Evolutionary conservation across 805 yeast genomes (phyloP).

Genomic region (Pichia pseudocactophila): DNA sequence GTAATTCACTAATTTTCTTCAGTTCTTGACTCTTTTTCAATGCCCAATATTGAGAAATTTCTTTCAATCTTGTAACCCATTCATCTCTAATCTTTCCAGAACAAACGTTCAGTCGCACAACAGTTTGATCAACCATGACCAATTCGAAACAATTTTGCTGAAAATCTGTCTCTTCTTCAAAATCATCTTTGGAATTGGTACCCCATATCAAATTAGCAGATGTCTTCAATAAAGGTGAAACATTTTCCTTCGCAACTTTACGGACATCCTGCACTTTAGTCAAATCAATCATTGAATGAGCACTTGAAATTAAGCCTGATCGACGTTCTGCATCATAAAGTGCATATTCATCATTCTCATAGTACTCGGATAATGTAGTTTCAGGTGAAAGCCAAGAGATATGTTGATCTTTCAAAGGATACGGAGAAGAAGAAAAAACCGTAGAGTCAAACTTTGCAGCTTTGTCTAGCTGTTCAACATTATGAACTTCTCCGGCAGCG

Average conservation of each 20-base stretch:
- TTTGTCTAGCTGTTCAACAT: conserved; percentile 18
- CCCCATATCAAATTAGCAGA: neutral
- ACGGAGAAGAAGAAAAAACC: conserved; percentile 40
- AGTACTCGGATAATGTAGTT: conserved; percentile 32
- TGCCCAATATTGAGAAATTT: conserved; percentile 52
- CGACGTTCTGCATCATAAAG: conserved; percentile 59
- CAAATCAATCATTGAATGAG: conserved; percentile 58
- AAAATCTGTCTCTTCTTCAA: conserved; percentile 7
- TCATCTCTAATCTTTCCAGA: conserved; percentile 39
- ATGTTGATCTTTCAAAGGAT: conserved; percentile 41
- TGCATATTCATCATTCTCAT: conserved; percentile 46
- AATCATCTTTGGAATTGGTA: no score
- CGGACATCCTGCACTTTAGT: conserved; percentile 35
- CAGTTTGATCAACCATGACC: conserved; percentile 36
- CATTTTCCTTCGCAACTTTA: conserved; percentile 1
- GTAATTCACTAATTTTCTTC: conserved; percentile 27
- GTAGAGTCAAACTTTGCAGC: conserved; percentile 25
- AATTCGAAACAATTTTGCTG: conserved; percentile 47
- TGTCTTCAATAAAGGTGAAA: neutral
- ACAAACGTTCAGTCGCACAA: conserved; percentile 49
- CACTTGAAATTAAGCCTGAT: conserved; percentile 41
- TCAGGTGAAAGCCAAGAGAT: conserved; percentile 52
- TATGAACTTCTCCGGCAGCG: conserved; percentile 31
- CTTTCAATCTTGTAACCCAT: conserved; percentile 53
- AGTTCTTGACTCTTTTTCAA: conserved; percentile 34